These are phyloP conservation scores for Rhododendron vialii DNA, from an alignment of 148 eudicot species.

Conservation along the genomic window DNA sequence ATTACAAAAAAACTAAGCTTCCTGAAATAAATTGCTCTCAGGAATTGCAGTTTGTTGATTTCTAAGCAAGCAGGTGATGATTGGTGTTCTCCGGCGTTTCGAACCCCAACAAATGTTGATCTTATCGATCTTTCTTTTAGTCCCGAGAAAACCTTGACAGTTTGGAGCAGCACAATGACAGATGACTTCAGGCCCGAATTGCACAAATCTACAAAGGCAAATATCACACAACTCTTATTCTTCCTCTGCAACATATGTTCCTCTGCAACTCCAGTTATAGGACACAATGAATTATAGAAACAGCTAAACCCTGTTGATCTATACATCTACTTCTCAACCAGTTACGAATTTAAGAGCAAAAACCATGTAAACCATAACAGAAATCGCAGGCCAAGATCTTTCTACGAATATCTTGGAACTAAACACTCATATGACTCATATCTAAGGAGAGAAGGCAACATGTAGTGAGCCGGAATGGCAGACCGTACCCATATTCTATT, in stretches of 20 bases:
- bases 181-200: constrained; percentile 87
- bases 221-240: background rate
- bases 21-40: background rate
- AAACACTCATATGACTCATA: background rate
- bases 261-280: background rate
- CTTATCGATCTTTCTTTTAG: constrained; percentile 43
- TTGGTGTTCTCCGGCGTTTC: constrained; percentile 54
- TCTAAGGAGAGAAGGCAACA: background rate
- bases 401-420: background rate
- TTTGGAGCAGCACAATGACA: constrained; percentile 81
- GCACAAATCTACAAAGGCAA: constrained; percentile 65
- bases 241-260: background rate
- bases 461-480: background rate
- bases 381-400: background rate
- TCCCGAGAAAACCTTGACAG: constrained; percentile 84
- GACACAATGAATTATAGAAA: background rate
- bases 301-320: background rate
- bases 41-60: background rate
- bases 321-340: background rate
- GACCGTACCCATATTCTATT: background rate
- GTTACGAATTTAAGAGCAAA: background rate
- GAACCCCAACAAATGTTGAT: constrained; percentile 57
- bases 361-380: background rate
- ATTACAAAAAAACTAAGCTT: background rate
- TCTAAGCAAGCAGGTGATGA: constrained; percentile 12